Evolutionary conservation across 148 eudicot species (phyloP).

Genomic region (Camellia lanceoleosa): DNA sequence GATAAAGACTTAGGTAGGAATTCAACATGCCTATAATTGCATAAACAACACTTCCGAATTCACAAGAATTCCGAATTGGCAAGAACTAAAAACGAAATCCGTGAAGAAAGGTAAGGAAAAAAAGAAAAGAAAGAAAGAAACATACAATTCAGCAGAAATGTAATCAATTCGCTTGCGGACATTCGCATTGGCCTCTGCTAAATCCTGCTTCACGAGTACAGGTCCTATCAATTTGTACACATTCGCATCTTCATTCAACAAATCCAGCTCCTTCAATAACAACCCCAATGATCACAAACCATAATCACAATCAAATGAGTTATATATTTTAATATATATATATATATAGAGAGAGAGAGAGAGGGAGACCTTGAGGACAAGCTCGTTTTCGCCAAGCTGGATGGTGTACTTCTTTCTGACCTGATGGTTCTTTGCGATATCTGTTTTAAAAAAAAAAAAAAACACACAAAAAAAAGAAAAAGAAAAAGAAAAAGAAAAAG

Average conservation of each 20-base stretch:
- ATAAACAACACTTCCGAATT: too few species aligned
- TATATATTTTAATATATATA: not conserved
- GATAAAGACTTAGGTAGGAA: too few species aligned
- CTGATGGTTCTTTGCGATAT: conserved; percentile 87
- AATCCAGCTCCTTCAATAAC: conserved; percentile 79
- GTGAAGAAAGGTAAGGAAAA: not conserved
- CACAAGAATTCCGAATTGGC: too few species aligned
- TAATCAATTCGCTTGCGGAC: conserved; percentile 92
- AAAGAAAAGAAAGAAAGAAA: not conserved
- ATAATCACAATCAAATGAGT: not conserved
- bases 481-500: not conserved
- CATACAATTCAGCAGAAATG: conserved; percentile 95
- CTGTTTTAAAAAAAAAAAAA: conserved; percentile 31
- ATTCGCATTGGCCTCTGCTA: conserved; percentile 97
- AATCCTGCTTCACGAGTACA: conserved; percentile 95
- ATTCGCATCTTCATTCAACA: conserved; percentile 89
- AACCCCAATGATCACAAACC: not conserved
- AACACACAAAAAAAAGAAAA: too few species aligned
- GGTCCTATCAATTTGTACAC: conserved; percentile 98
- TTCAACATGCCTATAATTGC: too few species aligned
- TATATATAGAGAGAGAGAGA: too few species aligned
- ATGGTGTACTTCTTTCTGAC: conserved; percentile 91
- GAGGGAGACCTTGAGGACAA: conserved; percentile 74
- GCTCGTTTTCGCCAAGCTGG: conserved; percentile 97
- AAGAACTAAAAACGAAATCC: not conserved